phyloP scores from a whole-genome alignment of 768 basidiomycete genomes.

The Gloeopeniophorella convolvens region DNA sequence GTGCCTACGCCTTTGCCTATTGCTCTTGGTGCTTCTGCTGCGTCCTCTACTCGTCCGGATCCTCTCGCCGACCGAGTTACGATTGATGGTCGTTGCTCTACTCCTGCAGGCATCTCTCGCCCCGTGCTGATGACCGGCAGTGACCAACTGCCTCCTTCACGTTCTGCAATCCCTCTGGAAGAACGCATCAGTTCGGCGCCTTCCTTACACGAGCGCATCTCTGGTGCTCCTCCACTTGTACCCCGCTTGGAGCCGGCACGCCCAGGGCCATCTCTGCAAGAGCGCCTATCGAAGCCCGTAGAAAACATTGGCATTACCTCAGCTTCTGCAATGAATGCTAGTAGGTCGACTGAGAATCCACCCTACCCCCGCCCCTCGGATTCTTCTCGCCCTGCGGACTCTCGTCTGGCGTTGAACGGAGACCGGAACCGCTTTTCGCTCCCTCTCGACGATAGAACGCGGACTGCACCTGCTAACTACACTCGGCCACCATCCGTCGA shows the following conservation, averaged over 20 bases:
- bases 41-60: neutral
- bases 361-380: slow-evolving; percentile 3
- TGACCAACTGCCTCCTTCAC: slow-evolving; percentile 15
- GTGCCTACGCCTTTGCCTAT: neutral
- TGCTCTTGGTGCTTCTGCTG: neutral
- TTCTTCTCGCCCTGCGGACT: neutral
- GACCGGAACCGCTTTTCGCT: slow-evolving; percentile 4
- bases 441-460: slow-evolving; percentile 1
- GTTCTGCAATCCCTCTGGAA: slow-evolving; percentile 15
- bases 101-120: neutral
- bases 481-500: slow-evolving; percentile 3
- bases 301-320: slow-evolving; percentile 21
- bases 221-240: slow-evolving; percentile 6
- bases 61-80: neutral
- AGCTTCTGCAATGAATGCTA: slow-evolving; percentile 5
- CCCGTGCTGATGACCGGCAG: neutral
- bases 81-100: neutral
- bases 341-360: slow-evolving; percentile 5
- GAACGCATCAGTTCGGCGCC: slow-evolving; percentile 22
- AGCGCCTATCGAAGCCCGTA: slow-evolving; percentile 19
- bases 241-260: neutral
- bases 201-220: slow-evolving; percentile 9
- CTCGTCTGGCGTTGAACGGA: neutral
- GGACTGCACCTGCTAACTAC: slow-evolving; percentile 7
- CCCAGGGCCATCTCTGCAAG: slow-evolving; percentile 21